Conservation (phyloP, 2,329 filamentous ascomycete species). For the Dothiorella sarmentorum region DNA sequence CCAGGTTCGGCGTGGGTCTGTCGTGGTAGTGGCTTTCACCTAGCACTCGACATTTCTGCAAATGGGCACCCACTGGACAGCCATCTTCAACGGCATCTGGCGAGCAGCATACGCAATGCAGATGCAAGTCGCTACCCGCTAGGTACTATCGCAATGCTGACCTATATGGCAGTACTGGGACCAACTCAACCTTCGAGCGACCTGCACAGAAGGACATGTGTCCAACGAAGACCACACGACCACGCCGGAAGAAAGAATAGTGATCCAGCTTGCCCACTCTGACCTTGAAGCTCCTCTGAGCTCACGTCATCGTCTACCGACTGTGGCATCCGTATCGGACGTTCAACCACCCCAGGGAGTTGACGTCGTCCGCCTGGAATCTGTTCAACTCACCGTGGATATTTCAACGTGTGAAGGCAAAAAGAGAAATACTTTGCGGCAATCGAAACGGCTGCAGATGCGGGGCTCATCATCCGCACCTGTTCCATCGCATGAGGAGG, state of each 20-base stretch:
- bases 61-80: constrained; percentile 27
- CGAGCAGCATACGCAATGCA: constrained; percentile 27
- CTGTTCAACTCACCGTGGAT: constrained; percentile 28
- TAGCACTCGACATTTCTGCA: constrained; percentile 28
- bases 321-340: constrained; percentile 28
- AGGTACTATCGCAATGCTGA: not conserved
- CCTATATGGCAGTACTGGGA: constrained; percentile 32
- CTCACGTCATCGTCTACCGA: constrained; percentile 25
- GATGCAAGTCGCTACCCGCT: constrained; percentile 11
- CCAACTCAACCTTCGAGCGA: constrained; percentile 31
- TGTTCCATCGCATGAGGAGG: not conserved
- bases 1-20: constrained; percentile 38
- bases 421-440: not conserved
- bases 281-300: constrained; percentile 14
- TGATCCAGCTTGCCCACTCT: constrained; percentile 27
- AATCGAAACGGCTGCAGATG: not conserved
- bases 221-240: constrained; percentile 1
- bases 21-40: constrained; percentile 28
- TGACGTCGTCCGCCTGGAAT: constrained; percentile 25
- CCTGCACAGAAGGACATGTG: constrained; percentile 19
- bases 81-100: constrained; percentile 25
- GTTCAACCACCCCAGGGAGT: constrained; percentile 32
- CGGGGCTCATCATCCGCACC: not conserved
- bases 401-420: constrained; percentile 11
- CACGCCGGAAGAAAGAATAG: not conserved